phyloP scores from a whole-genome alignment of 163 green algal species.

The Scenedesmus sp. region DNA sequence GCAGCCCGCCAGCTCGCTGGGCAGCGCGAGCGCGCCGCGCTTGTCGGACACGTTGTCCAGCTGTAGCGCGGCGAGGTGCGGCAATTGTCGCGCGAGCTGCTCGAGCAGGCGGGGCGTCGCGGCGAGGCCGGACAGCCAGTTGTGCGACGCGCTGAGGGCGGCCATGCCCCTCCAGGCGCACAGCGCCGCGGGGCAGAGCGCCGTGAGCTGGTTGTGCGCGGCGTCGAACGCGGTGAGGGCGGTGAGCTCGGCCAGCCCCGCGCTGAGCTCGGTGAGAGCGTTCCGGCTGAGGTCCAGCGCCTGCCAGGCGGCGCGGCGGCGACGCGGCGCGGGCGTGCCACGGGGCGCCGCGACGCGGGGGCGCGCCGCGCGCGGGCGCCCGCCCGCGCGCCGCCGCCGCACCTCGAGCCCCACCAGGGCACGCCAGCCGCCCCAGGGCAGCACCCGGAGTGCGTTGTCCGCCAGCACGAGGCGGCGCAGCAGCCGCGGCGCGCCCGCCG shows the following conservation, averaged over 20 bases:
- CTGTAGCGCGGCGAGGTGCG: background rate
- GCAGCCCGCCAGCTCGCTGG: slow-evolving; percentile 1
- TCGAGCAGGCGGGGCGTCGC: background rate
- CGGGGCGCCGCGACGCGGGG: no score
- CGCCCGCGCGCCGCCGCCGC: no score
- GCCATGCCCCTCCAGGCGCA: no score
- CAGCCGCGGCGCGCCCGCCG: background rate
- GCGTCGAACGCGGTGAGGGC: slow-evolving; percentile 4
- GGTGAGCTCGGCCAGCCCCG: background rate
- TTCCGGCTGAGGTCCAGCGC: slow-evolving; percentile 26
- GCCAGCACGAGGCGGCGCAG: no score
- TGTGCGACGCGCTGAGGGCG: slow-evolving; percentile 22
- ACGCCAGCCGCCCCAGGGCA: no score
- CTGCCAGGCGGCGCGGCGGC: no score
- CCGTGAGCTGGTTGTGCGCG: slow-evolving; percentile 23
- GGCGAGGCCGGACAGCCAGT: slow-evolving; percentile 30
- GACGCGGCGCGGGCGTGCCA: no score
- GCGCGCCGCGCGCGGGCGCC: no score
- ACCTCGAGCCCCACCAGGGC: no score
- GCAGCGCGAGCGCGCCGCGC: slow-evolving; percentile 6
- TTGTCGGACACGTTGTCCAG: slow-evolving; percentile 35
- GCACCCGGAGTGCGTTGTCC: no score
- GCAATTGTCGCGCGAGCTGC: background rate
- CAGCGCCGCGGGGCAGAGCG: background rate
- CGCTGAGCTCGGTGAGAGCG: background rate